Conservation (phyloP, 345 rosid species). For the Populus alba region DNA sequence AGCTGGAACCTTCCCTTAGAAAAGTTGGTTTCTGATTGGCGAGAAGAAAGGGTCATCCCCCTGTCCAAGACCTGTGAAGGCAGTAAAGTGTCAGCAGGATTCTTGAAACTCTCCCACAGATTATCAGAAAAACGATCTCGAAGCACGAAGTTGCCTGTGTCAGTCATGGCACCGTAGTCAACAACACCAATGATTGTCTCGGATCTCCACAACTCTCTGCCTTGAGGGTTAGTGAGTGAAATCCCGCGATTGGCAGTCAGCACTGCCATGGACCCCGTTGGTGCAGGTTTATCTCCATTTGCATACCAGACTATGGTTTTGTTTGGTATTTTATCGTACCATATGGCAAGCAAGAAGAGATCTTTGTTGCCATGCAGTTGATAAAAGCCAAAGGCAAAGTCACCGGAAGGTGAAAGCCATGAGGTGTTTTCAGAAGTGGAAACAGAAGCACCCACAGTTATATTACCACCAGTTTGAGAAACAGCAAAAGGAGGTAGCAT, state of each 20-base stretch:
- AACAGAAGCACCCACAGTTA: not conserved
- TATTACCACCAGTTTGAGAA: not conserved
- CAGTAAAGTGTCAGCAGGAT: slow-evolving; percentile 36
- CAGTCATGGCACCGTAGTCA: slow-evolving; percentile 24
- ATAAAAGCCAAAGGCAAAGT: slow-evolving; percentile 37
- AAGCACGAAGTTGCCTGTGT: slow-evolving; percentile 31
- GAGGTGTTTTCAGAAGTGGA: not conserved
- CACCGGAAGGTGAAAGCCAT: slow-evolving; percentile 32
- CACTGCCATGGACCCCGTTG: slow-evolving; percentile 22
- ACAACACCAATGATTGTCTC: not conserved
- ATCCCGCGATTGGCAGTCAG: slow-evolving; percentile 21
- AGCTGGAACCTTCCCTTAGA: slow-evolving; percentile 41
- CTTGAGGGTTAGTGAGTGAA: slow-evolving; percentile 24
- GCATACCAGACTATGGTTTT: slow-evolving; percentile 36
- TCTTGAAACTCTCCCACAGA: slow-evolving; percentile 34
- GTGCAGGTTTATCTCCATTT: slow-evolving; percentile 15
- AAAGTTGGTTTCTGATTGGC: slow-evolving; percentile 25
- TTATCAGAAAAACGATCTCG: not conserved
- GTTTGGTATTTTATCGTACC: slow-evolving; percentile 31
- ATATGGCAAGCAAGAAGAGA: slow-evolving; percentile 34
- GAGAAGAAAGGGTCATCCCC: slow-evolving; percentile 17
- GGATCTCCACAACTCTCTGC: slow-evolving; percentile 25
- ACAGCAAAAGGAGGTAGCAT: not conserved
- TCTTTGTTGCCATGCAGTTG: slow-evolving; percentile 2
- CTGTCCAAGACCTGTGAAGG: slow-evolving; percentile 31